These are phyloP conservation scores for Septoria petroselini DNA, from an alignment of 2,329 filamentous ascomycete genomes.

Conservation along the genomic window DNA sequence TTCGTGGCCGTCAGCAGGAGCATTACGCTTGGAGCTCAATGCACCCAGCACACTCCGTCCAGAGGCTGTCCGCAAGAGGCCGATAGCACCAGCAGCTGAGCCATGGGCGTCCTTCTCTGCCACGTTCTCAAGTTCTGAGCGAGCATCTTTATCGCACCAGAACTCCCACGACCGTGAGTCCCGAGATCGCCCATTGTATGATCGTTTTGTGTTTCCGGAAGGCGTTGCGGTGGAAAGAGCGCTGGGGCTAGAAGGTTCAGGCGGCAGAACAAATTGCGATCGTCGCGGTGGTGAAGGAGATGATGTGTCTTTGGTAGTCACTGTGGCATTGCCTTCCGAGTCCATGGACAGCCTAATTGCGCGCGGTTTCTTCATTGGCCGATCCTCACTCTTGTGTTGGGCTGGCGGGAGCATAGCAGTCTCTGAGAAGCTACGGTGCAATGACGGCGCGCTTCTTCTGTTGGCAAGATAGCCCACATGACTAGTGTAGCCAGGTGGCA, in stretches of 20 bases:
- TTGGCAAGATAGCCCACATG: constrained; percentile 45
- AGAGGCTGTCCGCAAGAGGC: constrained; percentile 70
- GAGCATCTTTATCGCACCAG: constrained; percentile 75
- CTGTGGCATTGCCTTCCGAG: constrained; percentile 84
- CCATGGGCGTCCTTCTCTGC: constrained; percentile 77
- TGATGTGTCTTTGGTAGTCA: constrained; percentile 66
- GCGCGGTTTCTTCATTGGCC: constrained; percentile 40
- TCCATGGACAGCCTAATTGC: constrained; percentile 77
- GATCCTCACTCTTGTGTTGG: background rate
- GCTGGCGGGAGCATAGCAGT: constrained; percentile 5
- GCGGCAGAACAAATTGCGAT: constrained; percentile 20
- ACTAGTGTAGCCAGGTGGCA: background rate
- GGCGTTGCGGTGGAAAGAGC: background rate
- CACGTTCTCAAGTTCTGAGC: constrained; percentile 75
- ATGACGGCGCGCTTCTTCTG: constrained; percentile 45
- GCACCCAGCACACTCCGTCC: constrained; percentile 50
- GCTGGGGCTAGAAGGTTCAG: constrained; percentile 44
- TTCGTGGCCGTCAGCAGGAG: constrained; percentile 32
- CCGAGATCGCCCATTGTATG: constrained; percentile 68
- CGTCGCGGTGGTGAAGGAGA: constrained; percentile 64
- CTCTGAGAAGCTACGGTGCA: constrained; percentile 21
- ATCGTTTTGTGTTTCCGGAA: constrained; percentile 41
- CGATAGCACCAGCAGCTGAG: constrained; percentile 77
- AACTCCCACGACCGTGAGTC: constrained; percentile 90
- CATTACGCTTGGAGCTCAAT: constrained; percentile 66